Conservation (phyloP, 345 rosid genomes). For the Microcos paniculata region DNA sequence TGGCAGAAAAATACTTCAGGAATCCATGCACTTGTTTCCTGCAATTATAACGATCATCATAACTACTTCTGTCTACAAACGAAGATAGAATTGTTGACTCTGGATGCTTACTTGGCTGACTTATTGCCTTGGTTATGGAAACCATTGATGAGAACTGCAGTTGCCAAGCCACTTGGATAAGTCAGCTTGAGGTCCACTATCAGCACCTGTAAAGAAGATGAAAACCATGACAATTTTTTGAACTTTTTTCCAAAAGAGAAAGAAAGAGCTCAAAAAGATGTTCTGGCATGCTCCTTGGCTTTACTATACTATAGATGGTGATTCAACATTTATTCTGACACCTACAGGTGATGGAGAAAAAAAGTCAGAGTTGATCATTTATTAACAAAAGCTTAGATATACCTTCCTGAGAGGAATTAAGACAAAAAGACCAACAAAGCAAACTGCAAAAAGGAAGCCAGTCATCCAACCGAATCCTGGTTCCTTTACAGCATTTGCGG, state of each 20-base stretch:
- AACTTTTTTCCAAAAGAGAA: not conserved
- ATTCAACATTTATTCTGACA: not conserved
- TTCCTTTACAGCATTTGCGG: conserved; percentile 58
- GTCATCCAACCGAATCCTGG: conserved; percentile 98
- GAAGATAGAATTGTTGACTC: too few relatives aligned
- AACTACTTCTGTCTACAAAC: too few relatives aligned
- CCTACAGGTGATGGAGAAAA: not conserved
- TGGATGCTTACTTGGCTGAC: conserved; percentile 53
- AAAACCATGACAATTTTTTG: not conserved
- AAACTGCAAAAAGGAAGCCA: conserved; percentile 72
- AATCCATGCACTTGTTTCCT: conserved; percentile 37
- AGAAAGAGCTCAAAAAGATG: not conserved
- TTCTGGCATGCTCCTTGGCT: not conserved
- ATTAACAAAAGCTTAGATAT: not conserved
- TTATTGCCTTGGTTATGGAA: conserved; percentile 83
- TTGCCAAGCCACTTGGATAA: conserved; percentile 90
- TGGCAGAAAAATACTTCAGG: conserved; percentile 67
- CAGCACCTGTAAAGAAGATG: conserved; percentile 49
- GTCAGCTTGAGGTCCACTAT: conserved; percentile 80
- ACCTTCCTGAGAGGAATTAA: conserved; percentile 93
- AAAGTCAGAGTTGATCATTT: not conserved
- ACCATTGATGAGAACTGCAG: conserved; percentile 95
- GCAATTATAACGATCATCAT: conserved; percentile 18
- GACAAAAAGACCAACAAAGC: conserved; percentile 93
- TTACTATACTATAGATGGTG: not conserved